Evolutionary conservation across 768 basidiomycete genomes (phyloP).

Genomic region (Agaricus bisporus): DNA sequence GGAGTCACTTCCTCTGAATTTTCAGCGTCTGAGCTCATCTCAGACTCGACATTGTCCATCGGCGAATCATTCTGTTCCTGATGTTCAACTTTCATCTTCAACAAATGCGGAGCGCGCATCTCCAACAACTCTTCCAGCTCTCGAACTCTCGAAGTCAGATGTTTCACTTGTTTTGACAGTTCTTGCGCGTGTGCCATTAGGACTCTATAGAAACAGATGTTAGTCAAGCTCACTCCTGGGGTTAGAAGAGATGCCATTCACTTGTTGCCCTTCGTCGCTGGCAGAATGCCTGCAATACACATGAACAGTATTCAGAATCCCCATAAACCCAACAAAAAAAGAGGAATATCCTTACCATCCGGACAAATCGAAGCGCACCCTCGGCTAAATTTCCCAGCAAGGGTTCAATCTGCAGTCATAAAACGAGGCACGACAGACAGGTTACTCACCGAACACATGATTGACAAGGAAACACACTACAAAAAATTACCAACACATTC

Average conservation of each 20-base stretch:
- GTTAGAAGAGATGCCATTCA: conserved; percentile 15
- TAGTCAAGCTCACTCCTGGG: not conserved
- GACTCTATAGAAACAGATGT: conserved; percentile 26
- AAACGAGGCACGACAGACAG: not conserved
- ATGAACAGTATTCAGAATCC: not conserved
- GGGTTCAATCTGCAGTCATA: not conserved
- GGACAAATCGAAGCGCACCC: conserved; percentile 50
- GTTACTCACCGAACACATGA: conserved; percentile 36
- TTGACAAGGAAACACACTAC: conserved; percentile 48
- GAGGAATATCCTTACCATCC: conserved; percentile 26
- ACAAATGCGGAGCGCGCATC: conserved; percentile 6
- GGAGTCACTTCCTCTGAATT: not conserved
- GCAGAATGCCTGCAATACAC: conserved; percentile 31
- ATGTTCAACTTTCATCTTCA: conserved; percentile 6
- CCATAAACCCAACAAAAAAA: not conserved
- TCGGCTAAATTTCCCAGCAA: conserved; percentile 23
- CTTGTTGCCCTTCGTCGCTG: conserved; percentile 56
- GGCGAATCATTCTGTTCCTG: conserved; percentile 1
- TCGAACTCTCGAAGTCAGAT: conserved; percentile 32
- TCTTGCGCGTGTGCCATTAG: conserved; percentile 45
- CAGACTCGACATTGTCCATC: not conserved
- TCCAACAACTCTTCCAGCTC: conserved; percentile 41
- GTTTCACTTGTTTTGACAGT: conserved; percentile 41
- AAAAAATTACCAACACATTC: not conserved
- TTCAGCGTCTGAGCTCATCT: not conserved